Base-by-base conservation (phyloP, 2,329 filamentous ascomycete genomes). In the Madurella mycetomatis region DNA sequence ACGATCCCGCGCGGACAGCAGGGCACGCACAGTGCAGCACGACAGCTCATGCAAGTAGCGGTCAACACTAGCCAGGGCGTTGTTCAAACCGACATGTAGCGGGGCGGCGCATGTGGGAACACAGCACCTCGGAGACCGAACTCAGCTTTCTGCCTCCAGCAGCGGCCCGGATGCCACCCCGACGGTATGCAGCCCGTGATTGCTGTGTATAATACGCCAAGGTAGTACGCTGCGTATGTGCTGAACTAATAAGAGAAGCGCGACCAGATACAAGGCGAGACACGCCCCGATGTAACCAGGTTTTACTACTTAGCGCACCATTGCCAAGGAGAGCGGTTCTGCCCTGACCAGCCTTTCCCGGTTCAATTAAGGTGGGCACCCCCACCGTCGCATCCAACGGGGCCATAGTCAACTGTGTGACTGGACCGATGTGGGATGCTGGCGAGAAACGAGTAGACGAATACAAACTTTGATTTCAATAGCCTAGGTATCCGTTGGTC, bases 381-480 rank as follows among this genome's bases (percentile, higher is more conserved):
- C 53, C 48, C 53, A 55, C 53, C 40, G 44, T 41, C 18, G 37
- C 42, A 49, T 41, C 17, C 13, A 9, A 5, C 12, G 37, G 52
- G 52, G 52, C 51, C 51, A 49, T 41, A 41, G 7, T 25, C 34
- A 43, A 54, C 49, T 49, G 34, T 46, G 51, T 46, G 46, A 49
- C 41, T 32, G 41, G 39, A 30, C 16, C 37, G 18, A 41, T 47
- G 16, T 13, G 11, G 48, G 41, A 19, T n/a, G 17, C 13, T 30
- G 30, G 25, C 2, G 30, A 39, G 19, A 19, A 34, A 13, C 31
- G 44, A 31, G n/a, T n/a, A n/a, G n/a, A n/a, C n/a, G n/a, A n/a
- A n/a, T n/a, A n/a, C n/a, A n/a, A n/a, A n/a, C n/a, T n/a, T n/a
- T n/a, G n/a, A n/a, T n/a, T n/a, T n/a, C n/a, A n/a, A n/a, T n/a